Evolutionary conservation across 495 filamentous ascomycete species (phyloP), one percentile per base, ranked within the genome.

Genomic region (Hyaloscypha hepaticicola): DNA sequence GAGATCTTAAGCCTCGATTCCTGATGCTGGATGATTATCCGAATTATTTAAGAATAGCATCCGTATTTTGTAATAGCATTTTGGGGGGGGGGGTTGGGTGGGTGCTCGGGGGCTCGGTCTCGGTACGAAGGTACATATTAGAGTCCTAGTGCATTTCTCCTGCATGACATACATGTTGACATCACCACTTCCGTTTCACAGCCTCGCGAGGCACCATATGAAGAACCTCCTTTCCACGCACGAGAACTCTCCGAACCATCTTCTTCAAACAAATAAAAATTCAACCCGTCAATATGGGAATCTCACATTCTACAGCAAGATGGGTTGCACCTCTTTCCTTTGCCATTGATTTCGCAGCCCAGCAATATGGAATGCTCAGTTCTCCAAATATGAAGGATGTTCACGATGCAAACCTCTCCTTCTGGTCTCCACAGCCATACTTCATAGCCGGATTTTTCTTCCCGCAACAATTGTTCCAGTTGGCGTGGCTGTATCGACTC

Each of bases 371-470:
- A 64, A 74, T 82, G 66, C 69, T 77, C 26, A 73, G 72, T 31
- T 70, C 63, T 3, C 82, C 81, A 9, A 81, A 78, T 66, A 83
- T 83, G 81, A 75, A 79, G 65, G 76, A 79, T 45, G 72, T 83
- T 49, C 79, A 83, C 67, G 74, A 83, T 65, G 60, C 66, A 25
- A 83, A 84, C 72, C 68, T 82, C 26, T 80, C 80, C 9, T 82
- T 82, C 68, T 83, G 77, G 70, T 76, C 70, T 12, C 81, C 82
- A 16, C 75, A 82, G 58, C 80, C 80, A 7, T 80, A 67, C 64
- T 83, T 82, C 75, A 84, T 84, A 59, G 82, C 58, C 14, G 81
- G 64, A 59, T 83, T 84, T 71, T 84, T 84, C 74, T 79, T 80
- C 70, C 78, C 80, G 2, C 81, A 84, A 70, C 81, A 84, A 65